Base-by-base conservation (phyloP, 2,329 filamentous ascomycete species). In the Mycosphaerella arachidis region DNA sequence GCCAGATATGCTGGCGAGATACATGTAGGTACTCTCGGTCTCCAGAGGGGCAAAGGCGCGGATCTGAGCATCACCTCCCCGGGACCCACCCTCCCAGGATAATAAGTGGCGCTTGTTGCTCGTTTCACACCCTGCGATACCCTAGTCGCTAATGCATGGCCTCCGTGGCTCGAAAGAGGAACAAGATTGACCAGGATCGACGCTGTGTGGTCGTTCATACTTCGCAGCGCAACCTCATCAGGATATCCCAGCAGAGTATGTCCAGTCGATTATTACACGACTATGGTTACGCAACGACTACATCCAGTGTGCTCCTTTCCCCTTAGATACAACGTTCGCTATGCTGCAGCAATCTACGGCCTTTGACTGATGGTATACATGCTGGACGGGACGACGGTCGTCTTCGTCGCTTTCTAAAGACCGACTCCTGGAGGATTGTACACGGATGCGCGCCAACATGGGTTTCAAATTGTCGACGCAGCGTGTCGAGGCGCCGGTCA, bases 401-500 rank as follows among this genome's bases (percentile, higher is more conserved):
- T 18, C 16, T 43, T 43, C 40, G 16, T 43, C 4, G 40, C 40
- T 16, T n/a, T 16, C n/a, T 43, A 13, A 43, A 1, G 13, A 43
- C 40, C 3, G 40, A 7, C 13, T n/a, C 18, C 40, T 43, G 40
- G 40, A n/a, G 40, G 5, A 43, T 7, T 18, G 40, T n/a, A n/a
- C n/a, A 7, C n/a, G 13, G 7, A 13, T 13, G 13, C 18, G 13
- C 12, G 18, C 29, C 46, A 50, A 29, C 46, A 52, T 52, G 50
- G 12, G 30, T 10, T 52, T n/a, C 50, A 52, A 52, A 18, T 27
- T 33, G 50, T 52, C 50, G 12, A 35, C 50, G 29, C 50, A 72
- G 57, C 69, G 68, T 50, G 63, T 74, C 46, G 73, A 75, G 61
- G 68, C 72, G 55, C 73, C 73, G 10, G 72, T 74, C 48, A 74